Base-by-base conservation (phyloP, 2,329 filamentous ascomycete genomes). In the Sporothrix globosa region DNA sequence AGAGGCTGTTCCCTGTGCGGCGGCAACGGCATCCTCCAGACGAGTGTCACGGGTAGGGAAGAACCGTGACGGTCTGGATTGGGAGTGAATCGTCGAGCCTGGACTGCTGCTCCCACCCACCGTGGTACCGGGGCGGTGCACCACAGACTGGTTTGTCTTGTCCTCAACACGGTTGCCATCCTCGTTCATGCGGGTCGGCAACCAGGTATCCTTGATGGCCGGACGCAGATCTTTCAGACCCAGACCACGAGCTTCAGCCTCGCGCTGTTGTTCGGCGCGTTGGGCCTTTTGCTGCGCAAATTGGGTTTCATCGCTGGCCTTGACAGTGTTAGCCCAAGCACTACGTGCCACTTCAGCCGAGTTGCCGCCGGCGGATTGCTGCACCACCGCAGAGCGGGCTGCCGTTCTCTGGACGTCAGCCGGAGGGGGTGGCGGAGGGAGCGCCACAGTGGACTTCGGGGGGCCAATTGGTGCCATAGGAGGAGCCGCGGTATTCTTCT, bases 41-140 rank as follows among this genome's bases (percentile, higher is more conserved):
- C 83, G 84, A 46, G 78, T 74, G 74, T 88, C 87, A 69, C 80
- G 84, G 2, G 83, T 77, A 0, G 88, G 88, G 77, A 90, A 90
- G 78, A 90, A 90, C 56, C 88, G 81, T 9, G 88, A 90, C 21
- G 83, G 80, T 27, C 87, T 83, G 24, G 81, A 79, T 71, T 84
- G 81, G 3, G 83, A 75, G 27, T 79, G 74, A 6, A 70, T 67
- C 17, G 71, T 65, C 6, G 70, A 27, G 6, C 67, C 46, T 11
- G 70, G 46, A 77, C 74, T 39, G 74, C 74, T 74, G 73, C 77
- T 10, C 74, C 39, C 34, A 19, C 34, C 60, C 3, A 69, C 63
- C 1, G 61, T 63, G 41, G 52, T 74, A 48, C 68, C 74, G 17
- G 67, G 67, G 53, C 53, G 68, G 56, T 79, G 75, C 4, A 78